These are phyloP conservation scores for Leishmania turanica DNA, from an alignment of 208 protist genomes.

Conservation along the genomic window DNA sequence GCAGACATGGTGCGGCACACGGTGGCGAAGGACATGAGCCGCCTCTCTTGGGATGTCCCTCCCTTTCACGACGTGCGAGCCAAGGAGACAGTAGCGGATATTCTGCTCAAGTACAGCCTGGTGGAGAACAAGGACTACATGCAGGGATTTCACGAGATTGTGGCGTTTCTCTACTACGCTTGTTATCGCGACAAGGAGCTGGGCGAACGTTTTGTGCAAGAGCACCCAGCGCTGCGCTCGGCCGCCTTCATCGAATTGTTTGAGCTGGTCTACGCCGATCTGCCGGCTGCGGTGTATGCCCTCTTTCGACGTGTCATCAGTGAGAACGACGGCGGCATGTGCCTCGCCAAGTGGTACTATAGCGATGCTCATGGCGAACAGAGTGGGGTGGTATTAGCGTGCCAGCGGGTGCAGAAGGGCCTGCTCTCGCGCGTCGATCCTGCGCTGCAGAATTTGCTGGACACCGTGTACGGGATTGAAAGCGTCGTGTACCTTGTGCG, in stretches of 20 bases:
- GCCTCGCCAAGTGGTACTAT: slow-evolving; percentile 61
- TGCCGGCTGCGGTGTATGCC: slow-evolving; percentile 36
- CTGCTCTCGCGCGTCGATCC: slow-evolving; percentile 61
- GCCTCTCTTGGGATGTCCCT: slow-evolving; percentile 68
- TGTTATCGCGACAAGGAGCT: slow-evolving; percentile 41
- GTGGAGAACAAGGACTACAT: slow-evolving; percentile 62
- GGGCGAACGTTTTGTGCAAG: slow-evolving; percentile 13
- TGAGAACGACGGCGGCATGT: slow-evolving; percentile 24
- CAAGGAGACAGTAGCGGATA: slow-evolving; percentile 41
- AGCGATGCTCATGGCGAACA: slow-evolving; percentile 9
- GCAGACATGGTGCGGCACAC: slow-evolving; percentile 41
- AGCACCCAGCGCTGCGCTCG: slow-evolving; percentile 15
- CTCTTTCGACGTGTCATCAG: slow-evolving; percentile 59
- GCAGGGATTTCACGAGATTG: slow-evolving; percentile 93
- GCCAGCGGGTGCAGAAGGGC: slow-evolving; percentile 55
- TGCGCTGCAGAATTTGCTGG: slow-evolving; percentile 58
- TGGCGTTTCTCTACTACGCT: slow-evolving; percentile 79
- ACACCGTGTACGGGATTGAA: slow-evolving; percentile 71
- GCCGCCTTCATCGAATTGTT: slow-evolving; percentile 17
- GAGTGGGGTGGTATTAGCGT: slow-evolving; percentile 47
- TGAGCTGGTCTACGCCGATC: slow-evolving; percentile 19
- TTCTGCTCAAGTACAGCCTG: slow-evolving; percentile 72
- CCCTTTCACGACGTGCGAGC: slow-evolving; percentile 41
- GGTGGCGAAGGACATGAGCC: slow-evolving; percentile 63
- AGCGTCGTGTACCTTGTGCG: slow-evolving; percentile 81